Conservation (phyloP, 73 alveolate species). For the Breviolum minutum region DNA sequence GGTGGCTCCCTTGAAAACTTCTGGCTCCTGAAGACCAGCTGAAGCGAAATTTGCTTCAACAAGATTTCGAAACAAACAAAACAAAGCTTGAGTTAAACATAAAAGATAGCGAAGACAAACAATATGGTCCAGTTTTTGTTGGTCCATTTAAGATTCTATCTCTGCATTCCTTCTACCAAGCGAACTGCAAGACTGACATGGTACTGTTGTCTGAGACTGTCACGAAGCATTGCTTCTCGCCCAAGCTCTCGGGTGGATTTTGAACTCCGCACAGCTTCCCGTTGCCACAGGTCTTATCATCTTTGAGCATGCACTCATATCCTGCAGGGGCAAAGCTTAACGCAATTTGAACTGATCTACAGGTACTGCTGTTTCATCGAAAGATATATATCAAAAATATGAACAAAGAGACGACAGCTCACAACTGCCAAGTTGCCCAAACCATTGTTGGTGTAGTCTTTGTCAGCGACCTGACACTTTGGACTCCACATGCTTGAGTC, state of each 20-base stretch:
- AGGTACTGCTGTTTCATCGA: background rate
- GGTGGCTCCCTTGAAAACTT: conserved; percentile 61
- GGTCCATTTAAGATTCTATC: too few relatives aligned
- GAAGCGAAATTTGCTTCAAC: background rate
- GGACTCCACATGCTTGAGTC: background rate
- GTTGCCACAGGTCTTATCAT: conserved; percentile 65
- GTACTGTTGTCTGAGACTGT: background rate
- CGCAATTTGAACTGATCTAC: background rate
- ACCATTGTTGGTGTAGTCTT: conserved; percentile 78
- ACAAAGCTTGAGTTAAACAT: background rate
- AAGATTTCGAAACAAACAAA: background rate
- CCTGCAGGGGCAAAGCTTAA: background rate
- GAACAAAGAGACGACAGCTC: background rate
- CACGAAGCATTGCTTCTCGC: conserved; percentile 81
- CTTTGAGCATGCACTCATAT: conserved; percentile 35
- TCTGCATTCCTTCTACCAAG: too few relatives aligned
- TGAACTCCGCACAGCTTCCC: conserved; percentile 57
- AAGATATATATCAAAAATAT: background rate
- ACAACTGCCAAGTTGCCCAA: conserved; percentile 48
- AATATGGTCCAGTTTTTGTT: too few relatives aligned
- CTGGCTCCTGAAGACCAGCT: conserved; percentile 61
- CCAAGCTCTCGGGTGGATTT: conserved; percentile 84
- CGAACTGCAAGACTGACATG: too few relatives aligned
- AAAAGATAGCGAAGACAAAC: background rate
- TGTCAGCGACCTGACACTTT: conserved; percentile 49